Percentiles rank a stretch among this genome's conserved stretches.
These are phyloP conservation scores for Sisymbrium irio DNA, from an alignment of 345 rosid species.

Conservation along the genomic window DNA sequence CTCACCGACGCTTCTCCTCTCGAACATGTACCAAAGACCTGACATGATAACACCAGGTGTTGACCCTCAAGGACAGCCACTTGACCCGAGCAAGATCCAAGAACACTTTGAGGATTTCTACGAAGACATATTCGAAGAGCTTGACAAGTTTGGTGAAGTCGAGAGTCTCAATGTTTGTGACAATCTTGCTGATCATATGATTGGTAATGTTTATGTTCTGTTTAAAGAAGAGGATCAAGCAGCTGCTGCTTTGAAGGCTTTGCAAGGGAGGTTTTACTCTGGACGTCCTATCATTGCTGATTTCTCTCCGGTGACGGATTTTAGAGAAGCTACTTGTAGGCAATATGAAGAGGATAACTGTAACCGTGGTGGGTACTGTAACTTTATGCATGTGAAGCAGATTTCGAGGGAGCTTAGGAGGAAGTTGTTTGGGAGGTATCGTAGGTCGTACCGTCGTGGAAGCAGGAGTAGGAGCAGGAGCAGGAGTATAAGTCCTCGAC, in stretches of 20 bases:
- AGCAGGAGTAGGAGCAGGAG: constrained; percentile 58
- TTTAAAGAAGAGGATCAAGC: constrained; percentile 92
- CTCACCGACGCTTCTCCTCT: constrained; percentile 67
- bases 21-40: constrained; percentile 81
- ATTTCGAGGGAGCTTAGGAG: constrained; percentile 80
- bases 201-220: constrained; percentile 80
- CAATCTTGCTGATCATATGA: constrained; percentile 92
- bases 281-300: constrained; percentile 93
- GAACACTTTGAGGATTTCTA: constrained; percentile 77
- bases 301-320: constrained; percentile 90
- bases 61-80: constrained; percentile 61
- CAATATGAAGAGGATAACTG: constrained; percentile 81
- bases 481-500: constrained; percentile 47
- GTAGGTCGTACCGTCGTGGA: constrained; percentile 47
- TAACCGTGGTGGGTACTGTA: constrained; percentile 91
- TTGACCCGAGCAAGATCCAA: constrained; percentile 69
- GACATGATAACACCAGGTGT: constrained; percentile 90
- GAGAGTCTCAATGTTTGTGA: constrained; percentile 82
- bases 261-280: constrained; percentile 76
- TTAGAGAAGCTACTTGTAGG: constrained; percentile 85
- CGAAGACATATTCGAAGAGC: constrained; percentile 83
- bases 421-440: constrained; percentile 67
- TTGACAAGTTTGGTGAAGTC: constrained; percentile 79
- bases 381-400: constrained; percentile 85
- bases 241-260: constrained; percentile 68